Percentiles rank a stretch among this genome's conserved stretches.
phyloP scores from a whole-genome alignment of 306 rosid species.

The Lathyrus sativus region DNA sequence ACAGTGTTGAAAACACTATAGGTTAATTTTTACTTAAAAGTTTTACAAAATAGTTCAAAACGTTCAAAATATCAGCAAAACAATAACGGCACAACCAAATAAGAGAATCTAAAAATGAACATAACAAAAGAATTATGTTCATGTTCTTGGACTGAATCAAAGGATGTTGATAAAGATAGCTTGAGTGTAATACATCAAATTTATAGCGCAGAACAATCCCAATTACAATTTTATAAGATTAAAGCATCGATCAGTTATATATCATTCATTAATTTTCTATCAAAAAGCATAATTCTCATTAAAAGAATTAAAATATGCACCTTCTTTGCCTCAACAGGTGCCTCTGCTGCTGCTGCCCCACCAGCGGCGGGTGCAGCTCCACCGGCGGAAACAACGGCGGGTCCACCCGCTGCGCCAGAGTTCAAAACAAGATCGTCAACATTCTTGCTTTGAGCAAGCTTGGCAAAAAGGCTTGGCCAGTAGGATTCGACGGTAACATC shows the following conservation, averaged over 20 bases:
- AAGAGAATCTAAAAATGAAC: too few species aligned
- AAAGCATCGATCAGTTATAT: background rate
- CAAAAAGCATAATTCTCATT: background rate
- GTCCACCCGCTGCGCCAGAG: slow-evolving; percentile 55
- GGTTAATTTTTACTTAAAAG: too few species aligned
- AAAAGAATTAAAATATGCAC: slow-evolving; percentile 25
- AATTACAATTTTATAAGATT: background rate
- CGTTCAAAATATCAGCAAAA: background rate
- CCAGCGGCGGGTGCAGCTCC: slow-evolving; percentile 40
- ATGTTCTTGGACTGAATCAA: too few species aligned
- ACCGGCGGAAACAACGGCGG: slow-evolving; percentile 42
- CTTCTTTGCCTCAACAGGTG: slow-evolving; percentile 70
- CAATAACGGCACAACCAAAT: too few species aligned
- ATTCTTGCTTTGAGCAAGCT: slow-evolving; percentile 64
- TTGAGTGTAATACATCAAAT: background rate
- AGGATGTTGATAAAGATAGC: too few species aligned
- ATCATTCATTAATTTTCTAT: too few species aligned
- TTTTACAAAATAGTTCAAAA: background rate
- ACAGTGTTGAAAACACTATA: too few species aligned
- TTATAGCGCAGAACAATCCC: background rate
- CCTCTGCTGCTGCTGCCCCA: slow-evolving; percentile 36
- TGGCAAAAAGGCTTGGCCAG: slow-evolving; percentile 76
- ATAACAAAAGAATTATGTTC: too few species aligned
- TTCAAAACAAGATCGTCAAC: slow-evolving; percentile 64
- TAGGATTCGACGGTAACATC: slow-evolving; percentile 56